Base-by-base conservation (phyloP, 192 early-diverging fungal genomes). In the Backusella morwellensis region DNA sequence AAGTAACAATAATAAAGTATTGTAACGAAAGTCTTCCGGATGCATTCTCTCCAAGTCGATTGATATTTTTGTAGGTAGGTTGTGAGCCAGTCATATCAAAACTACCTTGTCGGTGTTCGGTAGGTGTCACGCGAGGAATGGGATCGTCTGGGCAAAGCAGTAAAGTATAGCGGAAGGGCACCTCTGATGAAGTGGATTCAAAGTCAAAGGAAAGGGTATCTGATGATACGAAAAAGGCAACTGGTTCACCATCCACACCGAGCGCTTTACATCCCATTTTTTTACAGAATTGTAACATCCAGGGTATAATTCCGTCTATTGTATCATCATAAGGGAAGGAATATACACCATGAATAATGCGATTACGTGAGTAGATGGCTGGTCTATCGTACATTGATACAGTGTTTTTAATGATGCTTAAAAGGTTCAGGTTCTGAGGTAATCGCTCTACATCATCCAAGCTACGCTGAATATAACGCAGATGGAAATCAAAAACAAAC, bases 401-500 rank as follows among this genome's bases (percentile, higher is more conserved):
- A 47, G 87, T 86, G 36, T 83, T 80, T 21, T 82, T 80, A 21
- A 90, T 73, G 8, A 88, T 78, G 75, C 86, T 84, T 15, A 90
- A 32, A 7, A 90, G 56, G 68, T 88, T 83, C 9, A 88, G 77
- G 9, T 85, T 76, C 9, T 67, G 77, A 15, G 87, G 81, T 8
- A 83, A 68, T 38, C 56, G 52, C 0, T 70, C 78, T 19, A 78
- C 68, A n/a, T 81, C 77, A 70, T 85, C 81, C 38, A 88, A 74
- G 17, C 85, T 84, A 14, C 81, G 74, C 35, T 85, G 83, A 19
- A 88, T 82, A 68, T 86, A 87, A 56, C 86, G 82, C 9, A 91
- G 73, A 42, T 87, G 86, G 68, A 89, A 91, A 68, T 91, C 90
- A 71, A 87, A 88, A 11, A 89, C 86, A 79, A 91, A 91, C 7